These are phyloP conservation scores for Auriscalpium vulgare DNA, from an alignment of 768 basidiomycete species.

Conservation along the genomic window DNA sequence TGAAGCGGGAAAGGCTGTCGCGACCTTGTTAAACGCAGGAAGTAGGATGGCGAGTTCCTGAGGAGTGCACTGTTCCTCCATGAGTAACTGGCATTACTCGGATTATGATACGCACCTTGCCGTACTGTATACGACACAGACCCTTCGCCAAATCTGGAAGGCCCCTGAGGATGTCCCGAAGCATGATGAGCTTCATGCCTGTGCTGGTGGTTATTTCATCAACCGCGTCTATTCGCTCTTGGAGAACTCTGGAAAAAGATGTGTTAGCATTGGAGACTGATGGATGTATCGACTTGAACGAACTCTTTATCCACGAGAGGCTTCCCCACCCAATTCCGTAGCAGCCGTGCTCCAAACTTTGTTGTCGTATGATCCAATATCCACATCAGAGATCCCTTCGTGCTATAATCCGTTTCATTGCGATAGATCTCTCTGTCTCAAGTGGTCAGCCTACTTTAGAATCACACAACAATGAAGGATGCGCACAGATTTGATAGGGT, in stretches of 20 bases:
- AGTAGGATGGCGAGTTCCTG: slow-evolving; percentile 73
- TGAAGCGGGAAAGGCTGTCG: slow-evolving; percentile 47
- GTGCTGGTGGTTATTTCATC: slow-evolving; percentile 66
- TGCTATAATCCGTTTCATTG: slow-evolving; percentile 76
- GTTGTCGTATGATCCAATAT: slow-evolving; percentile 84
- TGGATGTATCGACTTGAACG: not conserved
- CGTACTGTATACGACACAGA: slow-evolving; percentile 82
- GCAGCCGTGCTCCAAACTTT: slow-evolving; percentile 76
- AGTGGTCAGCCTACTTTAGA: not conserved
- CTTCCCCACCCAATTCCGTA: slow-evolving; percentile 80
- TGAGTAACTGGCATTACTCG: not conserved
- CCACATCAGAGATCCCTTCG: slow-evolving; percentile 74
- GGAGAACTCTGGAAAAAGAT: slow-evolving; percentile 45
- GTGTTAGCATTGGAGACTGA: not conserved
- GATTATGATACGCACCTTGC: slow-evolving; percentile 50
- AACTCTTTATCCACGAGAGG: slow-evolving; percentile 73
- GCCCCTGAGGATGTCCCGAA: slow-evolving; percentile 62
- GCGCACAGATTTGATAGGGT: slow-evolving; percentile 72
- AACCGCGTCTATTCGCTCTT: slow-evolving; percentile 76
- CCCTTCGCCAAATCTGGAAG: slow-evolving; percentile 88
- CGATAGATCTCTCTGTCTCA: slow-evolving; percentile 73
- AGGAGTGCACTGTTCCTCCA: slow-evolving; percentile 57
- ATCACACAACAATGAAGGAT: not conserved
- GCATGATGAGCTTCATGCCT: slow-evolving; percentile 52
- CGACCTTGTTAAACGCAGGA: slow-evolving; percentile 66